Base-by-base conservation (phyloP, 1,284 basidiomycete species). In the Ceratobasidium papillatum region DNA sequence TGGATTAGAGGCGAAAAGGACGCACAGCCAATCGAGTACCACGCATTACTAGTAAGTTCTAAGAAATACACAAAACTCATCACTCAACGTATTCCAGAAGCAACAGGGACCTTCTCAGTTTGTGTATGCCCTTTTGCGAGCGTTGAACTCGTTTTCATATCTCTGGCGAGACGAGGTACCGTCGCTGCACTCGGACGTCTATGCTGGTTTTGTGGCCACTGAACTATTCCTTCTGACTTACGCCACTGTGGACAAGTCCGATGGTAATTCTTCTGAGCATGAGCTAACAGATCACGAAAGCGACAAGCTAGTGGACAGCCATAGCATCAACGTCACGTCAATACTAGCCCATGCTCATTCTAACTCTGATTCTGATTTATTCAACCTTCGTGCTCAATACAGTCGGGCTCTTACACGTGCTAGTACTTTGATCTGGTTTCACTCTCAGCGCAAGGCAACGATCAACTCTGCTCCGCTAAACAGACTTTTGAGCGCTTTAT, bases 1-100 rank as follows among this genome's bases (percentile, higher is more conserved):
- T 54, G 51, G 51, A 30, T 54, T 25, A 54, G 51, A 54, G 27
- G 51, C 51, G 51, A 54, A 7, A 54, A 54, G 14, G 51, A 54
- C 22, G 25, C 5, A 34, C 1, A 4, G 17, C 3, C 32, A 3
- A 12, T 30, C 9, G 4, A 34, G n/a, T 22, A 38, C n/a, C 34
- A 34, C 19, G 30, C 32, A 7, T 38, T 59, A 41, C 34, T 22
- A 38, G 56, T 59, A 1, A 38, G 56, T 59, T 14, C 3, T 7
- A 59, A 8, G 11, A 5, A 8, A 3, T 19, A 2, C 22, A 30
- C 17, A 3, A 14, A 8, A 25, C 19, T 17, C 3, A 3, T 3
- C 2, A 3, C 51, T 54, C 11, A 54, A 2, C 32, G 9, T 32
- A 30, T n/a, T 30, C 22, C 25, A 30, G 27, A 27, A 25, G 11